Base-by-base conservation (phyloP, 2,329 filamentous ascomycete species). In the Coccinonectria pachysandricola region DNA sequence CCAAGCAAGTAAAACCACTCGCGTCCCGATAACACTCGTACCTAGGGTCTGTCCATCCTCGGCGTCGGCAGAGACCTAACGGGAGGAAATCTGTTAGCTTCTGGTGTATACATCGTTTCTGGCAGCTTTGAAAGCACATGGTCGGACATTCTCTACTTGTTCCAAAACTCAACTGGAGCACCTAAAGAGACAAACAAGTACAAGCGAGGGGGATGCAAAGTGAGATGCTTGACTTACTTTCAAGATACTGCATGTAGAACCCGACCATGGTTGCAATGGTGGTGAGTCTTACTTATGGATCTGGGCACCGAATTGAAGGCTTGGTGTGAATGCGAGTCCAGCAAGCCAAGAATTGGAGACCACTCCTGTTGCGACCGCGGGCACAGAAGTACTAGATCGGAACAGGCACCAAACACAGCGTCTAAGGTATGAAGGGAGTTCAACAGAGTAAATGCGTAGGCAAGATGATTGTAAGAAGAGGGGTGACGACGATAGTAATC, bases 31-130 rank as follows among this genome's bases (percentile, higher is more conserved):
- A 85, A 48, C 78, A 79, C 59, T 91, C 80, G 68, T 93, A 96
- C 53, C 75, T 69, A 48, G 88, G 88, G 54, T 93, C 84, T 43
- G 75, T 77, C 88, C 88, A 96, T 59, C 85, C 83, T 56, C 88
- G 85, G 46, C 88, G 85, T 55, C 83, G 80, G 69, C 88, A 96
- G 50, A 95, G 79, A 62, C 86, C 88, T 96, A 55, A 31, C 37
- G 48, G 32, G 29, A 47, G 35, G 24, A 19, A 33, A 39, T 35
- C n/a, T 36, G 53, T 60, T 57, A 60, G 54, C 51, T 35, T 15
- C 27, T 26, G n/a, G 15, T 14, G 35, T 19, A 12, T 27, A 25
- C 13, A 14, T 13, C 23, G 15, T 19, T 16, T n/a, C n/a, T n/a
- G n/a, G n/a, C n/a, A n/a, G n/a, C n/a, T n/a, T n/a, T n/a, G n/a